These are phyloP conservation scores for Lentinula novae-zelandiae DNA, from an alignment of 1,284 basidiomycete genomes.

Conservation along the genomic window DNA sequence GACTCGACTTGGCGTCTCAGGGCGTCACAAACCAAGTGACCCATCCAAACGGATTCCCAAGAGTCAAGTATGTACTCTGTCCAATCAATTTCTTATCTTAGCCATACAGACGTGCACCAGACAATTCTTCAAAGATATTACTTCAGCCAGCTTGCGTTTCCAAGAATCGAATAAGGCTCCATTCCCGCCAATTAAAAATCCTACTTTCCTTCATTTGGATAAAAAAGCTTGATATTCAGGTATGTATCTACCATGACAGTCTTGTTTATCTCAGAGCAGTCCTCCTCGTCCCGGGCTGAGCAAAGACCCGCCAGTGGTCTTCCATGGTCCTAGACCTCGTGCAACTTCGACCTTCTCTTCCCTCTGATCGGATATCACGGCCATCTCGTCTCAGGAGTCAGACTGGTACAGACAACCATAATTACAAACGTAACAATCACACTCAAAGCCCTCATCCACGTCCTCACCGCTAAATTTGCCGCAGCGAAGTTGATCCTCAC, in stretches of 20 bases:
- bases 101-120: too few species aligned
- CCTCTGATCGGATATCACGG: not conserved
- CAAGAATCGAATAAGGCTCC: too few species aligned
- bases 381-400: not conserved
- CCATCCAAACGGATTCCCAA: too few species aligned
- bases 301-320: not conserved
- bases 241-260: not conserved
- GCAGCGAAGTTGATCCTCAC: not conserved
- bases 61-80: too few species aligned
- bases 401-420: too few species aligned
- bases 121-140: too few species aligned
- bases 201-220: not conserved
- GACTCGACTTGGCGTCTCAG: too few species aligned
- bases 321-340: not conserved
- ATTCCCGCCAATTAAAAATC: not conserved
- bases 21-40: too few species aligned
- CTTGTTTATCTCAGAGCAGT: not conserved
- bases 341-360: slow-evolving; percentile 1
- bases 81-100: too few species aligned
- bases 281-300: not conserved
- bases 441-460: not conserved
- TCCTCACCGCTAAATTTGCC: not conserved
- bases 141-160: not conserved
- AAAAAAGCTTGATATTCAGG: not conserved
- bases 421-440: not conserved